Conservation (phyloP, 2,329 filamentous ascomycete genomes). For the Cercospora sp. region DNA sequence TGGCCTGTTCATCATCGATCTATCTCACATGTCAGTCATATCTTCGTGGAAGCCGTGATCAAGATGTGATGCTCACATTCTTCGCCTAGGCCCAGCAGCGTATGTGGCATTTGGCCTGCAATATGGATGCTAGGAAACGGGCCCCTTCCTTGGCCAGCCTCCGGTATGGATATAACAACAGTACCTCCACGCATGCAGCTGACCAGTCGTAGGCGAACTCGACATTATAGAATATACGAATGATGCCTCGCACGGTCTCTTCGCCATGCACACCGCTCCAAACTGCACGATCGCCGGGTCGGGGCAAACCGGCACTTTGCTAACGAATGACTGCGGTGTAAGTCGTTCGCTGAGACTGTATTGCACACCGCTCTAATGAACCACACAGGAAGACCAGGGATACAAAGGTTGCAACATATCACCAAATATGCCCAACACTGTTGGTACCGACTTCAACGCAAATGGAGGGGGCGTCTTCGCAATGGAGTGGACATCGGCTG, state of each 20-base stretch:
- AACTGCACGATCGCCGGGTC: constrained; percentile 38
- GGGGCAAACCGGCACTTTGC: constrained; percentile 47
- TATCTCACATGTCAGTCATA: constrained; percentile 62
- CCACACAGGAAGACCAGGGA: constrained; percentile 29
- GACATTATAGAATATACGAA: constrained; percentile 44
- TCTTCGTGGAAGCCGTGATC: neutral
- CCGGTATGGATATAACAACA: constrained; percentile 29
- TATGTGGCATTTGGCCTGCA: constrained; percentile 70
- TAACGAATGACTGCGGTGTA: constrained; percentile 61
- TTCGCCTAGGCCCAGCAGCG: constrained; percentile 2
- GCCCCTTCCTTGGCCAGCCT: constrained; percentile 46
- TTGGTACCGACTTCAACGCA: constrained; percentile 40
- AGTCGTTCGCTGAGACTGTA: constrained; percentile 36
- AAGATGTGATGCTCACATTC: neutral
- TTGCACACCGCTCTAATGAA: neutral
- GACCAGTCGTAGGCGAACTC: constrained; percentile 34
- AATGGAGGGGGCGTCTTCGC: constrained; percentile 51
- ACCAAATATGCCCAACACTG: constrained; percentile 50
- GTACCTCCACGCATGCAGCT: constrained; percentile 26
- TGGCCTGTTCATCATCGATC: constrained; percentile 70
- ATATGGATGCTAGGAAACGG: constrained; percentile 57
- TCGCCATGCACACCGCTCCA: constrained; percentile 40
- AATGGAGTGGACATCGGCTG: constrained; percentile 35
- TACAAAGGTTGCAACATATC: constrained; percentile 42
- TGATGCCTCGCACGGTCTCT: constrained; percentile 34